Conservation (phyloP, 768 basidiomycete species). For the Tulasnella sp. region DNA sequence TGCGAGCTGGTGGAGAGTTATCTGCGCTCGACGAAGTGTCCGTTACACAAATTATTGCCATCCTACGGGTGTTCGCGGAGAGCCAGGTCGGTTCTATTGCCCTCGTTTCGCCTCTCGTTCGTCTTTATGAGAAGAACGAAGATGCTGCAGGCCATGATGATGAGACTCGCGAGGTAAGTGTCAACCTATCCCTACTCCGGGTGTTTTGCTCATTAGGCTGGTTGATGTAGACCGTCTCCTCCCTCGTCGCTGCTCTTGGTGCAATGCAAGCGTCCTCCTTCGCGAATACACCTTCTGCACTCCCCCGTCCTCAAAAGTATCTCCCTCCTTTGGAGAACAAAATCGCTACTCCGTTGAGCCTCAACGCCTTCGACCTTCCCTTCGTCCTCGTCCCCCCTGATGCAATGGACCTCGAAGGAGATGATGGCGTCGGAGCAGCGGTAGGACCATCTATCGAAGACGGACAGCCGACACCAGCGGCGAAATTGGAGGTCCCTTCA, state of each 20-base stretch:
- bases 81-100: slow-evolving; percentile 49
- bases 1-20: slow-evolving; percentile 59
- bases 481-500: slow-evolving; percentile 78
- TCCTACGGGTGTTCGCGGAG: slow-evolving; percentile 61
- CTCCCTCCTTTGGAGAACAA: slow-evolving; percentile 20
- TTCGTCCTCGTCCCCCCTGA: slow-evolving; percentile 81
- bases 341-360: slow-evolving; percentile 32
- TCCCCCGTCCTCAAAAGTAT: slow-evolving; percentile 53
- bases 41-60: slow-evolving; percentile 58
- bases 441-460: not conserved
- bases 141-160: not conserved
- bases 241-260: slow-evolving; percentile 9
- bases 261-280: slow-evolving; percentile 18
- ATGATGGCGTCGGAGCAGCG: slow-evolving; percentile 16
- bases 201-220: not conserved
- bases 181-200: not conserved
- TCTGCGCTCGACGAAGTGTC: slow-evolving; percentile 52
- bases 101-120: slow-evolving; percentile 55
- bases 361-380: slow-evolving; percentile 59
- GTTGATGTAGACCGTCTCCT: not conserved
- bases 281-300: slow-evolving; percentile 17
- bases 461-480: slow-evolving; percentile 42
- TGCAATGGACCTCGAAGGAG: slow-evolving; percentile 57
- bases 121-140: slow-evolving; percentile 35
- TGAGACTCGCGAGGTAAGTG: slow-evolving; percentile 10